Conservation (phyloP, 495 filamentous ascomycete species). For the Echria macrotheca region DNA sequence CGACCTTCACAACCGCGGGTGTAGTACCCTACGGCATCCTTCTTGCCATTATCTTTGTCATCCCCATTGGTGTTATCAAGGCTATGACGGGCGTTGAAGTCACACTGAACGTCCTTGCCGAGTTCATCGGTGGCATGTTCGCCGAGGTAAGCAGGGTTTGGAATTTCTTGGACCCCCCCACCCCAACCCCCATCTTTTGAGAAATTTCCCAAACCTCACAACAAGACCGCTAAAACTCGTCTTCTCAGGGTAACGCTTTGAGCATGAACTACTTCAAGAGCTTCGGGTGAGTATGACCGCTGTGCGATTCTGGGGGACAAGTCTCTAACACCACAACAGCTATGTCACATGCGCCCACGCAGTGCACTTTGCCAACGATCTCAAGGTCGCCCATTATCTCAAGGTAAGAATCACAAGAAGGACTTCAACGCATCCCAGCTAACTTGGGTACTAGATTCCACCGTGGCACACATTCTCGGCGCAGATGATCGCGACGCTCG, state of each 20-base stretch:
- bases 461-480: slow-evolving; percentile 36
- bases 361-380: slow-evolving; percentile 31
- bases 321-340: slow-evolving; percentile 4
- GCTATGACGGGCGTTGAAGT: slow-evolving; percentile 41
- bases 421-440: too few species aligned
- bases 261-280: slow-evolving; percentile 42
- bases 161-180: too few species aligned
- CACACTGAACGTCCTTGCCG: slow-evolving; percentile 39
- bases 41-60: slow-evolving; percentile 37
- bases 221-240: too few species aligned
- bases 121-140: slow-evolving; percentile 40
- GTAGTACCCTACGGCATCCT: slow-evolving; percentile 39
- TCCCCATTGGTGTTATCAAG: slow-evolving; percentile 39
- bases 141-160: too few species aligned
- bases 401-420: too few species aligned
- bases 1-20: slow-evolving; percentile 35
- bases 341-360: slow-evolving; percentile 39
- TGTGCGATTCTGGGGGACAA: too few species aligned
- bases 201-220: too few species aligned
- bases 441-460: too few species aligned
- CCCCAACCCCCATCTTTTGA: too few species aligned
- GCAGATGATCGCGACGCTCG: slow-evolving; percentile 36
- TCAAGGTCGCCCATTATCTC: slow-evolving; percentile 42
- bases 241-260: slow-evolving; percentile 38
- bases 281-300: slow-evolving; percentile 20